Conservation (phyloP, 768 basidiomycete species). For the Termitomyces sp. region DNA sequence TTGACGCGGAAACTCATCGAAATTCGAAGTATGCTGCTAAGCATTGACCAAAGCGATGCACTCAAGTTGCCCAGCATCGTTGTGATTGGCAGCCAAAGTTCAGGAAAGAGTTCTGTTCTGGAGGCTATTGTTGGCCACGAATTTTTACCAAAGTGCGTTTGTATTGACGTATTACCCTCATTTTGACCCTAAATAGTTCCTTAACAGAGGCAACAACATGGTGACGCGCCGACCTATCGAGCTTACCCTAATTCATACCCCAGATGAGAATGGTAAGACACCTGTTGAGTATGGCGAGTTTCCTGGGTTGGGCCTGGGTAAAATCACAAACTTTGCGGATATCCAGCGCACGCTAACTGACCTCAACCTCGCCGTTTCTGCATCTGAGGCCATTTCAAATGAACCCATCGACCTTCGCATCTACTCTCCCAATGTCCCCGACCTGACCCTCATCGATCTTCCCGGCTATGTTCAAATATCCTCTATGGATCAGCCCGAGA, state of each 20-base stretch:
- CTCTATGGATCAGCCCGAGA: constrained; percentile 93
- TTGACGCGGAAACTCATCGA: constrained; percentile 94
- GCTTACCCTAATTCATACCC: constrained; percentile 93
- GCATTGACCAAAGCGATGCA: constrained; percentile 93
- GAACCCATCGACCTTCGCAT: constrained; percentile 97
- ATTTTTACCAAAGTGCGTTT: constrained; percentile 91
- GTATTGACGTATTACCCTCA: not conserved
- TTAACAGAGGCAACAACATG: constrained; percentile 94
- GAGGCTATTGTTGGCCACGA: constrained; percentile 98
- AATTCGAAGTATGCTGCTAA: constrained; percentile 90
- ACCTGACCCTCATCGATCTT: constrained; percentile 95
- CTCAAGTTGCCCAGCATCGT: constrained; percentile 97
- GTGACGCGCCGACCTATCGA: constrained; percentile 98
- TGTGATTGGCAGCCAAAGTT: constrained; percentile 97
- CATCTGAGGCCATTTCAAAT: constrained; percentile 87
- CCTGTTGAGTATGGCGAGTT: constrained; percentile 90
- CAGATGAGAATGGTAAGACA: constrained; percentile 49
- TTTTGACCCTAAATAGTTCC: not conserved
- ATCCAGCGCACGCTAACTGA: constrained; percentile 94
- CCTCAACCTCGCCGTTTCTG: constrained; percentile 89
- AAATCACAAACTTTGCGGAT: constrained; percentile 85
- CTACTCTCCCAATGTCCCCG: constrained; percentile 93
- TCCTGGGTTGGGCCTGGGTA: constrained; percentile 84
- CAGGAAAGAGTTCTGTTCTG: constrained; percentile 95
- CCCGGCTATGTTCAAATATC: constrained; percentile 97